A percentile compares a stretch with the other conserved stretches of the same genome.
These are phyloP conservation scores for Pseudocercospora vitis DNA, from an alignment of 2,329 filamentous ascomycete species.

Conservation along the genomic window DNA sequence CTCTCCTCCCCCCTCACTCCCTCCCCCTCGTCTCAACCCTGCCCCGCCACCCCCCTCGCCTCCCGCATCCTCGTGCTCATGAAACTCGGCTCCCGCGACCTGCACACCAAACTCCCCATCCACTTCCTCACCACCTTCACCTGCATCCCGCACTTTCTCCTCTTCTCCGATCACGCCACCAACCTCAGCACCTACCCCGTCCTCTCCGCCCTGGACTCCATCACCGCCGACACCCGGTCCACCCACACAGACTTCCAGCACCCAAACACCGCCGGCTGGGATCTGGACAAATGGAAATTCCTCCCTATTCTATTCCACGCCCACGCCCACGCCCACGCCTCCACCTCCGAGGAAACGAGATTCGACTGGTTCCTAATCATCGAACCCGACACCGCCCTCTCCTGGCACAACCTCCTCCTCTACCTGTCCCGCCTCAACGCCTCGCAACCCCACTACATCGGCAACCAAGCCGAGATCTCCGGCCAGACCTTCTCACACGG, in stretches of 20 bases:
- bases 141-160: conserved; percentile 46
- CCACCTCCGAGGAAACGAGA: too few species aligned
- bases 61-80: conserved; percentile 59
- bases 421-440: conserved; percentile 50
- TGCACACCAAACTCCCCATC: conserved; percentile 55
- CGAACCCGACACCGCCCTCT: conserved; percentile 53
- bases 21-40: too few species aligned
- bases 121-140: conserved; percentile 57
- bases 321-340: conserved; percentile 42
- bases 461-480: conserved; percentile 51
- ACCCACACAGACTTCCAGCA: conserved; percentile 36
- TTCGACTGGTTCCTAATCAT: conserved; percentile 55
- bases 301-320: conserved; percentile 56
- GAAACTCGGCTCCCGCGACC: conserved; percentile 60
- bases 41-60: too few species aligned
- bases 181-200: conserved; percentile 44
- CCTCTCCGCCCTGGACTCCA: conserved; percentile 34
- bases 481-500: conserved; percentile 26
- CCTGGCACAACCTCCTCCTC: conserved; percentile 45
- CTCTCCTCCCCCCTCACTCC: too few species aligned
- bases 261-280: conserved; percentile 48
- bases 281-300: conserved; percentile 59
- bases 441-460: conserved; percentile 48
- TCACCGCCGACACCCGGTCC: conserved; percentile 29
- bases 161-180: conserved; percentile 55